Percentiles rank a stretch among this genome's conserved stretches.
These are phyloP conservation scores for Trichoderma citrinoviride DNA, from an alignment of 2,329 filamentous ascomycete genomes.

Conservation along the genomic window DNA sequence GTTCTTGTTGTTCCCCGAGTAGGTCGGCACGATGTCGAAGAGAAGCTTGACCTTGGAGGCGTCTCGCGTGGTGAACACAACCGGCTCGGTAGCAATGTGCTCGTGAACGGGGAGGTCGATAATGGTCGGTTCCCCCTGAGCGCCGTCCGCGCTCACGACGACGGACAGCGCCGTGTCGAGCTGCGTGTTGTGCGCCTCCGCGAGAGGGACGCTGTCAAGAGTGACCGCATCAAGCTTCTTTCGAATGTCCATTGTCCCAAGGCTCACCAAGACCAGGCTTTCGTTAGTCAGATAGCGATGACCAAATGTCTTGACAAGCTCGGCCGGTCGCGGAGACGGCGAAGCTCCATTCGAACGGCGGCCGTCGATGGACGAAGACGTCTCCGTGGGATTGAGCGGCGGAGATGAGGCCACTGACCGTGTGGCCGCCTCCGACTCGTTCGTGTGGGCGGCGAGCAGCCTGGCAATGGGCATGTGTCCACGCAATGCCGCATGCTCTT, in stretches of 20 bases:
- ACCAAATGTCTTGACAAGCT: slow-evolving; percentile 91
- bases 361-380: slow-evolving; percentile 61
- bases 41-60: slow-evolving; percentile 78
- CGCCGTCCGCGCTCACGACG: slow-evolving; percentile 82
- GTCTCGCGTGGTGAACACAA: slow-evolving; percentile 81
- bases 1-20: slow-evolving; percentile 83
- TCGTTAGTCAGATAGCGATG: slow-evolving; percentile 90
- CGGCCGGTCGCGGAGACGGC: slow-evolving; percentile 52
- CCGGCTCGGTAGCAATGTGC: slow-evolving; percentile 88
- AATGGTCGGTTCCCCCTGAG: slow-evolving; percentile 79
- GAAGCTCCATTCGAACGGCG: slow-evolving; percentile 54
- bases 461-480: slow-evolving; percentile 81
- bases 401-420: slow-evolving; percentile 26
- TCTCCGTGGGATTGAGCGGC: slow-evolving; percentile 40
- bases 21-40: slow-evolving; percentile 95
- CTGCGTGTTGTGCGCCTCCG: slow-evolving; percentile 86
- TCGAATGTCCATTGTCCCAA: slow-evolving; percentile 92
- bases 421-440: slow-evolving; percentile 33
- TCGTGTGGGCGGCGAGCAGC: slow-evolving; percentile 56
- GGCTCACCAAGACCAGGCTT: slow-evolving; percentile 84
- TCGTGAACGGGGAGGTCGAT: slow-evolving; percentile 93
- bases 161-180: slow-evolving; percentile 91
- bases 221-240: slow-evolving; percentile 78
- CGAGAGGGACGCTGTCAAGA: slow-evolving; percentile 82
- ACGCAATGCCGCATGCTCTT: slow-evolving; percentile 86